phyloP scores from a whole-genome alignment of 2,329 filamentous ascomycete species.

The Calonectria multiphialidica region DNA sequence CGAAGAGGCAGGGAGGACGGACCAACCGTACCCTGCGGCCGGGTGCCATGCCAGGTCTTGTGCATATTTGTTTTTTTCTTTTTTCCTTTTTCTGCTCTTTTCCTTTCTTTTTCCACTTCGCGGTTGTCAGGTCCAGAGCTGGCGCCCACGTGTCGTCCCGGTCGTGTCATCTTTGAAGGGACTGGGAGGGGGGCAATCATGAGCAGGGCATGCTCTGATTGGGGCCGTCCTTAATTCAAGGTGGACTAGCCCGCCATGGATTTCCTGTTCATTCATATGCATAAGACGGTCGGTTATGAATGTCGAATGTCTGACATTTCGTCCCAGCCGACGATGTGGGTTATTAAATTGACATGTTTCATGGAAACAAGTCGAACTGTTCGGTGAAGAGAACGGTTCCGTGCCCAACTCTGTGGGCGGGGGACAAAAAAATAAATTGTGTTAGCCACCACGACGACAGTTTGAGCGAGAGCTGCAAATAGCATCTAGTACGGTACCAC shows the following conservation, averaged over 20 bases:
- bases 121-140: constrained; percentile 14
- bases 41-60: not conserved
- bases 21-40: not conserved
- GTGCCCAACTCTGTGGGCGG: not conserved
- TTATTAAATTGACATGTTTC: not conserved
- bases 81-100: not conserved
- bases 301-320: not conserved
- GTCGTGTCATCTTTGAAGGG: constrained; percentile 15
- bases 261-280: constrained; percentile 4
- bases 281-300: not conserved
- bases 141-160: constrained; percentile 27
- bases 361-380: not conserved
- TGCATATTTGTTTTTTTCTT: not conserved
- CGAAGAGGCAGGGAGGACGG: constrained; percentile 1
- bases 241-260: constrained; percentile 15
- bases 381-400: not conserved
- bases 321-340: not conserved
- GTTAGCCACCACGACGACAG: not conserved
- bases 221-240: constrained; percentile 14
- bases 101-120: constrained; percentile 23
- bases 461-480: not conserved
- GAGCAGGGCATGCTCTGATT: constrained; percentile 15
- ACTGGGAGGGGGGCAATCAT: constrained; percentile 10
- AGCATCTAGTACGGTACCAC: not conserved
- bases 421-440: not conserved